phyloP scores from a whole-genome alignment of 2,329 filamentous ascomycete species.

The Pseudohalonectria lignicola region DNA sequence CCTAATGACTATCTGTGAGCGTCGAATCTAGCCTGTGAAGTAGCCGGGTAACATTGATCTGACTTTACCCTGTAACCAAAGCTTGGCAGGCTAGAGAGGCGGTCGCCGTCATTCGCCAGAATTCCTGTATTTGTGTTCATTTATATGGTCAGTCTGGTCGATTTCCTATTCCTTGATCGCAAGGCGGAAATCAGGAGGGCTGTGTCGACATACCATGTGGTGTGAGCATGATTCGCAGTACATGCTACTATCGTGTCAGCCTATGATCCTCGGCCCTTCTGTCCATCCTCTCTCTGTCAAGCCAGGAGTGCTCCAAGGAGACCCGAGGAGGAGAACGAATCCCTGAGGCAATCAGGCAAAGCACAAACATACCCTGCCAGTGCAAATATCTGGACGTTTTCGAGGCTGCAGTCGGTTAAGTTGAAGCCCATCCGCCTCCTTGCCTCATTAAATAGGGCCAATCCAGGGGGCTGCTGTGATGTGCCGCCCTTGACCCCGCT shows the following conservation, averaged over 20 bases:
- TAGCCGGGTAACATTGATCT: neutral
- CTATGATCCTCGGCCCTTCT: too few species aligned
- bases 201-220: conserved; percentile 29
- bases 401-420: conserved; percentile 40
- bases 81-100: conserved; percentile 47
- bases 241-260: conserved; percentile 21
- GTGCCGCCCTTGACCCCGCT: conserved; percentile 44
- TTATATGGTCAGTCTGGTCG: neutral
- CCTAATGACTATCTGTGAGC: conserved; percentile 14
- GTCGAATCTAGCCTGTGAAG: too few species aligned
- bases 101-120: conserved; percentile 44
- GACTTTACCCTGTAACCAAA: conserved; percentile 37
- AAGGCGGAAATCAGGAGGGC: too few species aligned
- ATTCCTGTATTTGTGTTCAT: conserved; percentile 38
- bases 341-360: too few species aligned
- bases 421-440: conserved; percentile 47
- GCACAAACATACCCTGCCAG: conserved; percentile 36
- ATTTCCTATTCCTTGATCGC: too few species aligned
- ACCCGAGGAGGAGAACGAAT: too few species aligned
- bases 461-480: conserved; percentile 37
- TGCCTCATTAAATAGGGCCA: conserved; percentile 52
- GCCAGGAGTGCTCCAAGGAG: too few species aligned
- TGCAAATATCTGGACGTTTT: conserved; percentile 47
- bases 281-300: too few species aligned
- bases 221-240: conserved; percentile 42